A percentile compares a stretch with the other conserved stretches of the same genome.
Evolutionary conservation across 2,329 filamentous ascomycete genomes (phyloP).

Genomic region (Blumeria graminis): DNA sequence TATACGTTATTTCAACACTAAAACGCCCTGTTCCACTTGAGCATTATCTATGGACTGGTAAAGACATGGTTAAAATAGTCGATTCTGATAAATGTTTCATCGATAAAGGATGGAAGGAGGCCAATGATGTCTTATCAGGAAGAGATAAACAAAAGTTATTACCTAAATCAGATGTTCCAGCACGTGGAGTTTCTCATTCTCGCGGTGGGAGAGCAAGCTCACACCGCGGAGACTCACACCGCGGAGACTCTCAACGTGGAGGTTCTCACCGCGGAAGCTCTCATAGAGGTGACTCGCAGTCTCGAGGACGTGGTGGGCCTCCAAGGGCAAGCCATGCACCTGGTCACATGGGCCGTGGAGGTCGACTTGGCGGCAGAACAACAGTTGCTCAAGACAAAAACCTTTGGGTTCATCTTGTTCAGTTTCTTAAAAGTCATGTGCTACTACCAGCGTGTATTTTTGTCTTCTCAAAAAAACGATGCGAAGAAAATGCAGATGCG

Average conservation of each 20-base stretch:
- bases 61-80: conserved; percentile 83
- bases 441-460: conserved; percentile 89
- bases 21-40: conserved; percentile 89
- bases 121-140: conserved; percentile 58
- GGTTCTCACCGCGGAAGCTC: conserved; percentile 20
- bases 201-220: conserved; percentile 30
- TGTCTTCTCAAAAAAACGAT: conserved; percentile 94
- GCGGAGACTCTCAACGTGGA: conserved; percentile 25
- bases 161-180: conserved; percentile 16
- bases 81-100: conserved; percentile 78
- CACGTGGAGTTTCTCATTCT: conserved; percentile 23
- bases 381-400: conserved; percentile 88
- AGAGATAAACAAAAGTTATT: conserved; percentile 48
- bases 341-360: conserved; percentile 77
- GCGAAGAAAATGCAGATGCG: conserved; percentile 90
- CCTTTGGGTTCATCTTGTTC: conserved; percentile 87
- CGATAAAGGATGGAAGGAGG: conserved; percentile 85
- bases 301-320: conserved; percentile 27
- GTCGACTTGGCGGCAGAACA: conserved; percentile 63
- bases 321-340: conserved; percentile 27
- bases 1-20: conserved; percentile 93
- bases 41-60: conserved; percentile 88
- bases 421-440: conserved; percentile 66
- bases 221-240: conserved; percentile 21
- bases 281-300: conserved; percentile 24